Evolutionary conservation across 2,329 filamentous ascomycete genomes (phyloP), one percentile per base, ranked within the genome.

Genomic region (Calonectria hongkongensis): DNA sequence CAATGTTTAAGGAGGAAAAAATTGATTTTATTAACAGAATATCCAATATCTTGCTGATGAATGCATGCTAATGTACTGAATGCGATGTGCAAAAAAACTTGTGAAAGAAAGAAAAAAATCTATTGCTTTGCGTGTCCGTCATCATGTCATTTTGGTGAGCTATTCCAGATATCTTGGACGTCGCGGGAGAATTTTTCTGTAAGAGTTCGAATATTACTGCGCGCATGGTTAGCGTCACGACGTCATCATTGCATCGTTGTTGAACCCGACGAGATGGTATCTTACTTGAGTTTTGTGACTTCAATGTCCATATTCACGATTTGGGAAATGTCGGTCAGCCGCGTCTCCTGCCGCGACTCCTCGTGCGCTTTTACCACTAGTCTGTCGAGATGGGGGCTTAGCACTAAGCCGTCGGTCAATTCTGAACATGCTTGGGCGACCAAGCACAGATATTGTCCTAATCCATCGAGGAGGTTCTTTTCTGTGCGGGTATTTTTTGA

Each of bases 281-380:
- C 30, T 33, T 58, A 58, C 54, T 58, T 58, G 54, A 58, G 54
- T 25, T 58, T 58, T 8, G 54, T 58, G 33, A 58, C 54, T 58
- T 58, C 54, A 27, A 58, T 58, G n/a, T 58, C 54, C 21, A 58
- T 58, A 58, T 58, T 58, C 33, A 58, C 54, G 25, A 58, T 58
- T 39, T 58, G 33, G 10, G 54, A 58, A 41, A 58, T 58, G 54
- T 58, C 54, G 7, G 54, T 58, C 54, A 58, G 21, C 21, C 54
- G 54, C n/a, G 12, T 58, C 12, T 39, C 54, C 2, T 41, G 33
- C 18, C 54, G 54, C 30, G 54, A 58, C 33, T 58, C 33, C 54
- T 58, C 54, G 25, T 58, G 54, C 33, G 54, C 54, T 33, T 27
- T 58, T n/a, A 58, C 33, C 54, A 58, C 54, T 27, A 58, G 54